These are phyloP conservation scores for Pontederia paniculata DNA, from an alignment of 176 grass and related monocot species.

Conservation along the genomic window DNA sequence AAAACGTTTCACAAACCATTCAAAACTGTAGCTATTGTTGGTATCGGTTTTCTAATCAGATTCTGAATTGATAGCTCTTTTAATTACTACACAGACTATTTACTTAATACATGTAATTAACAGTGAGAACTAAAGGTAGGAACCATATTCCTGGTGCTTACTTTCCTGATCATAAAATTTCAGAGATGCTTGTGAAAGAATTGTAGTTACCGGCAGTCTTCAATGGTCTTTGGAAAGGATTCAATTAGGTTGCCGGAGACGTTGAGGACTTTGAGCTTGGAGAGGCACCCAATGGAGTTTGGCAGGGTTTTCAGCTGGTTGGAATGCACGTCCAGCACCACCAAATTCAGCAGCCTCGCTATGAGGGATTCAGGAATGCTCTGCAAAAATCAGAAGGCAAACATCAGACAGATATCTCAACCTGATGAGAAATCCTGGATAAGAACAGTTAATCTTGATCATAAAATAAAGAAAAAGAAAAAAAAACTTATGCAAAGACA, in stretches of 20 bases:
- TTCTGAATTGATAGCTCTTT: no score
- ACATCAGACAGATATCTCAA: not conserved
- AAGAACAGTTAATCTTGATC: no score
- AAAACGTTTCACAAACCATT: no score
- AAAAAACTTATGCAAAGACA: no score
- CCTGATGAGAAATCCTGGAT: no score
- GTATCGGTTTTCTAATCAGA: no score
- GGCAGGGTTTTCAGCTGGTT: slow-evolving; percentile 87
- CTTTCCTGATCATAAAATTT: not conserved
- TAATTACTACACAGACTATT: no score
- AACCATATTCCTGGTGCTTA: no score
- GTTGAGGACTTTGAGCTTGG: slow-evolving; percentile 82
- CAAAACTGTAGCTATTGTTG: no score
- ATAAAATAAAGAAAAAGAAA: no score
- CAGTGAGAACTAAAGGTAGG: no score
- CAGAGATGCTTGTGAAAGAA: not conserved
- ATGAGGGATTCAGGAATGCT: slow-evolving; percentile 83
- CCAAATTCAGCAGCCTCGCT: slow-evolving; percentile 74
- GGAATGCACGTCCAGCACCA: slow-evolving; percentile 77
- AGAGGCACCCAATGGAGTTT: slow-evolving; percentile 96
- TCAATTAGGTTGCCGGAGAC: slow-evolving; percentile 86
- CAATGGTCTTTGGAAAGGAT: slow-evolving; percentile 63
- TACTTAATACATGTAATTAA: no score
- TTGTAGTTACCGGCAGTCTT: slow-evolving; percentile 61
- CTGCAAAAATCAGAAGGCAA: slow-evolving; percentile 24